A percentile compares a stretch with the other conserved stretches of the same genome.
Evolutionary conservation across 345 rosid genomes (phyloP).

Genomic region (Corchorus capsularis): DNA sequence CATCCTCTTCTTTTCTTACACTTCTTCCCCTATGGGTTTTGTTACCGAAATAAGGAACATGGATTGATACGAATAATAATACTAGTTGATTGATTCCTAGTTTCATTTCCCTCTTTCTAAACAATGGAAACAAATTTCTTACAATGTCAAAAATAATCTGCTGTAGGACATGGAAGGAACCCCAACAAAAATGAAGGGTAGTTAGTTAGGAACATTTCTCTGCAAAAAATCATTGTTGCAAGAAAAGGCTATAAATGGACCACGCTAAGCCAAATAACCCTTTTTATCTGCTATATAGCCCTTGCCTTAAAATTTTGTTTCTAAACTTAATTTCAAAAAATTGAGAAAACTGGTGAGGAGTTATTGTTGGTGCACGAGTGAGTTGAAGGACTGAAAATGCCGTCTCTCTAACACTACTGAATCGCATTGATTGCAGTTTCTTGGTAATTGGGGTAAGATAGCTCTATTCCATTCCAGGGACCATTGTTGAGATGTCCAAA

Average conservation of each 20-base stretch:
- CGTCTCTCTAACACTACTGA: background rate
- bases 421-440: slow-evolving; percentile 2
- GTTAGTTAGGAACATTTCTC: background rate
- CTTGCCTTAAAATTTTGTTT: background rate
- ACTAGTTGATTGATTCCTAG: background rate
- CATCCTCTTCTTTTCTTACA: background rate
- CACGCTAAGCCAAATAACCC: background rate
- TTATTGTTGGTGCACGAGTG: background rate
- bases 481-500: background rate
- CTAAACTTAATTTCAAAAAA: background rate
- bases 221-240: background rate
- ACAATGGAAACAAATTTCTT: background rate
- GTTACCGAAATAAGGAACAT: background rate
- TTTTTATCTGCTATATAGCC: no score
- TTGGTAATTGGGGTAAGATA: background rate
- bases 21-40: background rate
- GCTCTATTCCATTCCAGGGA: background rate
- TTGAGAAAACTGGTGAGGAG: background rate
- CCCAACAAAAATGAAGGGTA: background rate
- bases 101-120: background rate
- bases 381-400: background rate
- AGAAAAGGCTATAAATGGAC: background rate
- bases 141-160: background rate
- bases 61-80: background rate
- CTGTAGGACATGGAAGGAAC: background rate